Evolutionary conservation across 192 early-diverging fungal species (phyloP).

Genomic region (Umbelopsis isabellina): DNA sequence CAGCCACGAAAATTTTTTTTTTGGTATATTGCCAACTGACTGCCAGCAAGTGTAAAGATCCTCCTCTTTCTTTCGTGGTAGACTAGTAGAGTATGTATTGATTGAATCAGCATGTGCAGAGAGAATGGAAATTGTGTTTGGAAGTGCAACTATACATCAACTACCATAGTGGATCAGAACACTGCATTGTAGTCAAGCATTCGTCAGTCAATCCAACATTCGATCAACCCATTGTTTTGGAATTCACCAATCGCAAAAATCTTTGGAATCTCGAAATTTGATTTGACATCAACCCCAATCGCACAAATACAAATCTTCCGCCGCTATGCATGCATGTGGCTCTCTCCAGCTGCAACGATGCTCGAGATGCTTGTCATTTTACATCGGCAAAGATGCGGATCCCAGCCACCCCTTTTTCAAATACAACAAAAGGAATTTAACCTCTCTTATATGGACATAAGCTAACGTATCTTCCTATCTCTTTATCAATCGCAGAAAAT

Average conservation of each 20-base stretch:
- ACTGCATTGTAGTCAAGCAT: not conserved
- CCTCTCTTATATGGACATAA: not conserved
- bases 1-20: constrained; percentile 14
- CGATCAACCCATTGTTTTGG: not conserved
- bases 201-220: too few species aligned
- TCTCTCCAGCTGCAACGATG: too few species aligned
- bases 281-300: not conserved
- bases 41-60: not conserved
- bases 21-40: constrained; percentile 8
- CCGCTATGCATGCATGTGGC: too few species aligned
- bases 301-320: too few species aligned
- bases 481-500: constrained; percentile 22
- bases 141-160: too few species aligned
- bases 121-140: too few species aligned
- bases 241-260: too few species aligned
- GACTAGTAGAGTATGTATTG: constrained; percentile 24
- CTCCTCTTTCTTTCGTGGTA: constrained; percentile 23
- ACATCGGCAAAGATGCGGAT: not conserved
- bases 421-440: too few species aligned
- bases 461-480: not conserved
- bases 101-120: not conserved
- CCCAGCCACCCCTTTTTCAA: constrained; percentile 5
- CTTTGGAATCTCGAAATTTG: not conserved
- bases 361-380: too few species aligned
- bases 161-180: not conserved